These are phyloP conservation scores for Ophiostoma himal-ulmi DNA, from an alignment of 2,329 filamentous ascomycete species.

Conservation along the genomic window DNA sequence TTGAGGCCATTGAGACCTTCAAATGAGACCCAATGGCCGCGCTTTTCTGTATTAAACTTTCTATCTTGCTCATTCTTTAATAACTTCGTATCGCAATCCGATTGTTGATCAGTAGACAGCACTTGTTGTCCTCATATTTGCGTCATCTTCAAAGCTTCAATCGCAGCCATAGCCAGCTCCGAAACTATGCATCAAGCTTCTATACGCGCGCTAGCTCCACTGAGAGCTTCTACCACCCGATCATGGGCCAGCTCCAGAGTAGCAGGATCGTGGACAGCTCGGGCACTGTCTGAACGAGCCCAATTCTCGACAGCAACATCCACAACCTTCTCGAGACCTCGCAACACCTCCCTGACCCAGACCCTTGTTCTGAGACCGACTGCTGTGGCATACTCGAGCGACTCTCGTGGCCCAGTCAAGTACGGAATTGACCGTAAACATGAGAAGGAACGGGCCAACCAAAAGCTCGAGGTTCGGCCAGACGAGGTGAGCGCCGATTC, in stretches of 20 bases:
- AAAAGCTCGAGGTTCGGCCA: conserved; percentile 55
- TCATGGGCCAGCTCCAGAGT: not conserved
- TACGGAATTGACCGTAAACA: conserved; percentile 46
- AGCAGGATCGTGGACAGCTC: not conserved
- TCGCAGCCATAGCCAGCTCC: not conserved
- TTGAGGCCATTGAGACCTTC: not conserved
- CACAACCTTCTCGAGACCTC: not conserved
- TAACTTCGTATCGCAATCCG: not conserved
- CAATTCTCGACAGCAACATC: not conserved
- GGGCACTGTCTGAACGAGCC: not conserved
- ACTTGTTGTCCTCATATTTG: not conserved
- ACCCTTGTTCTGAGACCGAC: not conserved
- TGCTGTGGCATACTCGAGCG: conserved; percentile 24
- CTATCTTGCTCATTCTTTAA: not conserved
- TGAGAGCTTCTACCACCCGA: not conserved
- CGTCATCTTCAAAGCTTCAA: not conserved
- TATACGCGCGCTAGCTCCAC: not conserved
- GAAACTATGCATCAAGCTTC: conserved; percentile 18
- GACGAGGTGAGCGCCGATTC: conserved; percentile 57
- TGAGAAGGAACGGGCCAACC: conserved; percentile 49
- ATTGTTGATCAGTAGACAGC: not conserved
- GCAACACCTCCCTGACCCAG: not conserved
- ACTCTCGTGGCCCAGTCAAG: conserved; percentile 12
- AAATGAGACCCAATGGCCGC: not conserved
- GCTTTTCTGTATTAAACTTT: not conserved